These are phyloP conservation scores for Suillus plorans DNA, from an alignment of 768 basidiomycete species.

Conservation along the genomic window DNA sequence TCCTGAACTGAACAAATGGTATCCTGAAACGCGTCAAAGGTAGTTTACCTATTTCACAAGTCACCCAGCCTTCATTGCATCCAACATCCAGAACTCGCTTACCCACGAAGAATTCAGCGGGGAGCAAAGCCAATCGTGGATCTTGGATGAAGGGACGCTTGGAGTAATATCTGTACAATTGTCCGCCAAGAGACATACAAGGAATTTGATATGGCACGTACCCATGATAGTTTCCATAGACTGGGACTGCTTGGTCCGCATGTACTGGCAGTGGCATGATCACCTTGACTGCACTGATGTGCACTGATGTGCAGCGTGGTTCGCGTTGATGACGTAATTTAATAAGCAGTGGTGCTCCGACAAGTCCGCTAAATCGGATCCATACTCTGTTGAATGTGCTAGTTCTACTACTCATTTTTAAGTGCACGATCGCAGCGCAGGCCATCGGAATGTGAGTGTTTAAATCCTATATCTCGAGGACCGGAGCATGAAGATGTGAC, in stretches of 20 bases:
- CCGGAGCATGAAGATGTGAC: too few species aligned
- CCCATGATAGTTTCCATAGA: conserved; percentile 78
- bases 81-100: conserved; percentile 79
- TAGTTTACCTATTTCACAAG: conserved; percentile 76
- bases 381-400: too few species aligned
- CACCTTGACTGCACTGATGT: too few species aligned
- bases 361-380: too few species aligned
- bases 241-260: conserved; percentile 28
- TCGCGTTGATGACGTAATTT: not conserved
- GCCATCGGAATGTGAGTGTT: too few species aligned
- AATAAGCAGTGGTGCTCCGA: too few species aligned
- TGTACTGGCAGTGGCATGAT: not conserved
- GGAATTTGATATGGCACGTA: conserved; percentile 23
- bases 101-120: conserved; percentile 47
- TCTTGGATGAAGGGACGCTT: conserved; percentile 65
- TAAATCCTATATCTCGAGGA: too few species aligned
- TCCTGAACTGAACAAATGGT: conserved; percentile 2
- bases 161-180: conserved; percentile 61
- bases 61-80: conserved; percentile 85
- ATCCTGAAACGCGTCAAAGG: not conserved
- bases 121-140: conserved; percentile 64
- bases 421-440: too few species aligned
- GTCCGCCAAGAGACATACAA: not conserved
- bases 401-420: too few species aligned
- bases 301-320: not conserved